These are phyloP conservation scores for Taiozyma sp. DNA, from an alignment of 1,139 yeast genomes.

Conservation along the genomic window DNA sequence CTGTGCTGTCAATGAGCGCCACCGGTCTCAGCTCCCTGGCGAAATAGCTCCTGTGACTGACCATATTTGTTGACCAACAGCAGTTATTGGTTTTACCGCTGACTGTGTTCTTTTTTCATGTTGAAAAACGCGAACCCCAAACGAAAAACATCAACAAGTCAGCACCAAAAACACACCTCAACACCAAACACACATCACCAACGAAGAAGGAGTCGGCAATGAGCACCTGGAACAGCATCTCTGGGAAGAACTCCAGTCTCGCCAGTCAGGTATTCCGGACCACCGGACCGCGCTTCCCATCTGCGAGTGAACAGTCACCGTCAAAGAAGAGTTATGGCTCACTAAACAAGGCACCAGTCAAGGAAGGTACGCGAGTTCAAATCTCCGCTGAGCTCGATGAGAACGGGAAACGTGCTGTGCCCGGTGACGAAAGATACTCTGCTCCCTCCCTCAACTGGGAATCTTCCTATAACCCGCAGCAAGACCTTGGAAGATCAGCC, in stretches of 20 bases:
- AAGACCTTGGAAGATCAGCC: not conserved
- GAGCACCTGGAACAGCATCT: not conserved
- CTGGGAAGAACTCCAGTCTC: not conserved
- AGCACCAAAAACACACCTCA: too few species aligned
- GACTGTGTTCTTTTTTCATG: not conserved
- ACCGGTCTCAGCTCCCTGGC: conserved; percentile 2
- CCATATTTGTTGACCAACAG: not conserved
- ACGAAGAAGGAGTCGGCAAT: not conserved
- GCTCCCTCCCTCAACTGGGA: not conserved
- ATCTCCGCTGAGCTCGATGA: not conserved
- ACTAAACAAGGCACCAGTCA: not conserved
- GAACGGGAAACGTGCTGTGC: not conserved
- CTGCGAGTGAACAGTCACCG: not conserved
- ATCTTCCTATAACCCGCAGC: not conserved
- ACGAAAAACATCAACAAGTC: not conserved
- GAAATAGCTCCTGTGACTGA: not conserved
- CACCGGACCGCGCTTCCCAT: not conserved
- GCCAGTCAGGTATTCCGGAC: not conserved
- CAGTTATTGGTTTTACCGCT: too few species aligned
- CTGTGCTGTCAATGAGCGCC: conserved; percentile 1
- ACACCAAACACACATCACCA: not conserved
- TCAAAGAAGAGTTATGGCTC: not conserved
- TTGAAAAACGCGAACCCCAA: not conserved
- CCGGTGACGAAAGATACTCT: not conserved
- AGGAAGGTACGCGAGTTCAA: not conserved